A percentile compares a stretch with the other conserved stretches of the same genome.
phyloP scores from a whole-genome alignment of 1,284 basidiomycete genomes.

The Lentinula novae-zelandiae region DNA sequence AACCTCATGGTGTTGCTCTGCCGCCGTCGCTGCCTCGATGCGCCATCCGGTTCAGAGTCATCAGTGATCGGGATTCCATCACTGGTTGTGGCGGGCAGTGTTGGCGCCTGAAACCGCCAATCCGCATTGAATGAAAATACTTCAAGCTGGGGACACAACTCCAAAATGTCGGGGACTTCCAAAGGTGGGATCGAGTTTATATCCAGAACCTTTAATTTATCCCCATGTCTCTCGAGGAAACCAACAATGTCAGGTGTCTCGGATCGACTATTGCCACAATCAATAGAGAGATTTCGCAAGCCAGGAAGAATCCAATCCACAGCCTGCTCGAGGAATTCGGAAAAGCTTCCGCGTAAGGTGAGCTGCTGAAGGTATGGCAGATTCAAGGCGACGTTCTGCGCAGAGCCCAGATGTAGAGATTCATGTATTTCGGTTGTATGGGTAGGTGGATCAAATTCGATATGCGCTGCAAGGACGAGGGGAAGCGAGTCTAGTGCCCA shows the following conservation, averaged over 20 bases:
- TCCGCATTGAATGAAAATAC: constrained; percentile 70
- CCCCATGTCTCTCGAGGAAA: constrained; percentile 58
- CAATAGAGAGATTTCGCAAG: constrained; percentile 50
- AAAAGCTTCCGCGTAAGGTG: constrained; percentile 51
- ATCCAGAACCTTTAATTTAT: constrained; percentile 56
- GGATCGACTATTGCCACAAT: constrained; percentile 32
- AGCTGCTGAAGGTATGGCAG: constrained; percentile 58
- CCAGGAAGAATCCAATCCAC: constrained; percentile 60
- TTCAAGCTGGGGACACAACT: constrained; percentile 55
- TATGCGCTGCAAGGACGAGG: constrained; percentile 45
- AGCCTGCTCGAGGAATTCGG: constrained; percentile 65
- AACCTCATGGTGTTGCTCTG: constrained; percentile 12
- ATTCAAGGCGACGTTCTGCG: constrained; percentile 50
- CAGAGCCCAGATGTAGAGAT: constrained; percentile 48
- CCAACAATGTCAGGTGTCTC: constrained; percentile 56
- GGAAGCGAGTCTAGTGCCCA: constrained; percentile 62
- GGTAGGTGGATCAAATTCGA: constrained; percentile 44
- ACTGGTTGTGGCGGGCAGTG: background rate
- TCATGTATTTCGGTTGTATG: constrained; percentile 15
- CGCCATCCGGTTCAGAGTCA: constrained; percentile 19
- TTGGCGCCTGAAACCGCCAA: constrained; percentile 40
- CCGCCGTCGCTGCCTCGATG: constrained; percentile 11
- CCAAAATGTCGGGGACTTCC: constrained; percentile 53
- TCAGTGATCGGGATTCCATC: constrained; percentile 20
- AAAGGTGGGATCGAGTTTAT: constrained; percentile 53